phyloP scores from a whole-genome alignment of 345 rosid genomes.

The Bruguiera gymnorhiza region DNA sequence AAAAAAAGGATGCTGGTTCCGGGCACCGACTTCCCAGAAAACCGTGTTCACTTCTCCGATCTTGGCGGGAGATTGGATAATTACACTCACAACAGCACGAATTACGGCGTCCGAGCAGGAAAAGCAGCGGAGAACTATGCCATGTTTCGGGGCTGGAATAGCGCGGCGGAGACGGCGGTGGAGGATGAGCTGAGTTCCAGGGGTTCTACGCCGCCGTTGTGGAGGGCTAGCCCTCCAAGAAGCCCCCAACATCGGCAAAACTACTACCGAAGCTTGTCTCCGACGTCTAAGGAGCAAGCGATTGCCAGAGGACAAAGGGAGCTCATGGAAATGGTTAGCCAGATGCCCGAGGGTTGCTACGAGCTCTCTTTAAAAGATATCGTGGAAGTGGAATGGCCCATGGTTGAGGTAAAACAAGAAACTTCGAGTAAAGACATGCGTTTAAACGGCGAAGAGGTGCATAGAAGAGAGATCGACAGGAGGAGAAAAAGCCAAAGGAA shows the following conservation, averaged over 20 bases:
- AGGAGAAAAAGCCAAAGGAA: conserved; percentile 18
- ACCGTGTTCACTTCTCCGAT: conserved; percentile 31
- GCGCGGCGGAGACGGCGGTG: background rate
- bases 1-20: conserved; percentile 34
- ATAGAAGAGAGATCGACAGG: conserved; percentile 5
- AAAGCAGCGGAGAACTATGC: conserved; percentile 15
- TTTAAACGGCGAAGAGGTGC: conserved; percentile 18
- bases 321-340: conserved; percentile 90
- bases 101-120: conserved; percentile 7
- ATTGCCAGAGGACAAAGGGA: conserved; percentile 81
- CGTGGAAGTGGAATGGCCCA: conserved; percentile 63
- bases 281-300: conserved; percentile 64
- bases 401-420: conserved; percentile 22
- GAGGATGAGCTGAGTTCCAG: conserved; percentile 46
- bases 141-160: background rate
- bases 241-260: conserved; percentile 43
- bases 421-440: conserved; percentile 12
- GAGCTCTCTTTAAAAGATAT: conserved; percentile 82
- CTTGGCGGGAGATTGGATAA: background rate
- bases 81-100: background rate
- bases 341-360: conserved; percentile 85
- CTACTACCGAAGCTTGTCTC: conserved; percentile 58
- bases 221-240: conserved; percentile 51
- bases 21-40: conserved; percentile 13
- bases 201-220: conserved; percentile 59